These are phyloP conservation scores for Scleroderma bovista DNA, from an alignment of 768 basidiomycete species.

Conservation along the genomic window DNA sequence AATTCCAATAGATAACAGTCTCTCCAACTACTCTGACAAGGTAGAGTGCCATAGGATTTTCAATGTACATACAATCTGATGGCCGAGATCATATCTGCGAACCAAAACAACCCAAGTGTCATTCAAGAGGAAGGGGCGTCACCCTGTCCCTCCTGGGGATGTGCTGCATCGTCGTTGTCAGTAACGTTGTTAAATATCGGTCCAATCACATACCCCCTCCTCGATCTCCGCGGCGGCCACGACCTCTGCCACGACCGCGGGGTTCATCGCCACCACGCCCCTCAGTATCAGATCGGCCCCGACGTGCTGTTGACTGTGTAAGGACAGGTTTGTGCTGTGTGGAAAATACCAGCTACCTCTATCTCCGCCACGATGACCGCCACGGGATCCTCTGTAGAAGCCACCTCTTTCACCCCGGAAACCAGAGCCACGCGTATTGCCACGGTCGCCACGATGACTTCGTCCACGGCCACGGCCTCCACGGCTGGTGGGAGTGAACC, in stretches of 20 bases:
- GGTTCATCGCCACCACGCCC: slow-evolving; percentile 44
- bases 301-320: slow-evolving; percentile 8
- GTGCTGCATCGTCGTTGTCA: too few relatives aligned
- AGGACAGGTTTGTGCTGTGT: not conserved
- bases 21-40: too few relatives aligned
- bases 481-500: slow-evolving; percentile 46
- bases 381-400: slow-evolving; percentile 35
- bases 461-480: slow-evolving; percentile 47
- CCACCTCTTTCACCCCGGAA: slow-evolving; percentile 34
- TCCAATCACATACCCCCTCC: slow-evolving; percentile 21
- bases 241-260: slow-evolving; percentile 37
- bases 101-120: too few relatives aligned
- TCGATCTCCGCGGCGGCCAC: slow-evolving; percentile 39
- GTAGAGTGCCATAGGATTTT: too few relatives aligned
- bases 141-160: too few relatives aligned
- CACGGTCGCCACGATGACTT: slow-evolving; percentile 37
- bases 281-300: slow-evolving; percentile 13
- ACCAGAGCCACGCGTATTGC: slow-evolving; percentile 32
- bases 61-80: too few relatives aligned
- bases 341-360: slow-evolving; percentile 22
- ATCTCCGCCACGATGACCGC: slow-evolving; percentile 27
- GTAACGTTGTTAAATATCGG: too few relatives aligned
- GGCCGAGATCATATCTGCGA: too few relatives aligned
- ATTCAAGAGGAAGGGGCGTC: too few relatives aligned
- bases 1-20: too few relatives aligned